phyloP scores from a whole-genome alignment of 2,329 filamentous ascomycete genomes.

The Curvularia spicifera region DNA sequence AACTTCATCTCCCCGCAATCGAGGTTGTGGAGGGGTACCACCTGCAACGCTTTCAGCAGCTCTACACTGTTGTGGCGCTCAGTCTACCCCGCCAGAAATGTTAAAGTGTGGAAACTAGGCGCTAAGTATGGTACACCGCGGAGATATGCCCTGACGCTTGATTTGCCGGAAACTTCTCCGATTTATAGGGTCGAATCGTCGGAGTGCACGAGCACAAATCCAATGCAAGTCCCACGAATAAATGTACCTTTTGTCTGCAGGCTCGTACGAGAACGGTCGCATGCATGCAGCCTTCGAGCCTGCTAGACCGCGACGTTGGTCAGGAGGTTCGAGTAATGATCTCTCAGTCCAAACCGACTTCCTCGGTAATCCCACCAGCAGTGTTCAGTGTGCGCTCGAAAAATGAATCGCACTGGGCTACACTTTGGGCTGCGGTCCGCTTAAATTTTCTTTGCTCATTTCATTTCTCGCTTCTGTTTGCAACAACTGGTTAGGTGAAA shows the following conservation, averaged over 20 bases:
- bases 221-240: background rate
- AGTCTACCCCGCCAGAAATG: slow-evolving; percentile 7
- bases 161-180: background rate
- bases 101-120: slow-evolving; percentile 1
- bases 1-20: background rate
- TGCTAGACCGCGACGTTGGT: background rate
- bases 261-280: slow-evolving; percentile 2
- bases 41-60: background rate
- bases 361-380: background rate
- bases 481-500: background rate
- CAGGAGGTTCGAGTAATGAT: background rate
- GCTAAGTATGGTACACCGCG: background rate
- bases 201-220: background rate
- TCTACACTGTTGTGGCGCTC: background rate
- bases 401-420: background rate
- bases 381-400: background rate
- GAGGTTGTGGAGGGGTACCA: background rate
- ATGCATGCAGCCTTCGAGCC: slow-evolving; percentile 6
- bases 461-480: background rate
- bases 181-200: background rate
- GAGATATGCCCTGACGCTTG: background rate
- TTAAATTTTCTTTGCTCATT: background rate
- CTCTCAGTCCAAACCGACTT: background rate
- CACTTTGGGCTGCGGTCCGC: background rate
- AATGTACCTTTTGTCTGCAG: background rate